Conservation (phyloP, 805 yeast species). For the Komagataella populi region DNA sequence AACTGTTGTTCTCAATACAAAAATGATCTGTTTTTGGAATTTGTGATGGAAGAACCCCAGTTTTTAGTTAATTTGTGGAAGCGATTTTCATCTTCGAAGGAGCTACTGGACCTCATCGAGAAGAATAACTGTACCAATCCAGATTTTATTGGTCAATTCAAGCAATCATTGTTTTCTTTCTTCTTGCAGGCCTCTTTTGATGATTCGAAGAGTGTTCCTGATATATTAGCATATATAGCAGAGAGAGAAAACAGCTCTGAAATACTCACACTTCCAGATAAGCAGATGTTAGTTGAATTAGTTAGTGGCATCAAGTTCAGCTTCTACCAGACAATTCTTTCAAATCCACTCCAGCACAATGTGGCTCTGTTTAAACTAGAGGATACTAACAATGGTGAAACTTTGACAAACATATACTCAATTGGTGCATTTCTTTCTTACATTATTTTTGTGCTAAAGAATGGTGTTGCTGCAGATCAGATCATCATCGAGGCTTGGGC, state of each 20-base stretch:
- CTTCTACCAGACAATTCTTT: conserved; percentile 5
- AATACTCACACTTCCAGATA: not conserved
- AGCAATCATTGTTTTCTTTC: not conserved
- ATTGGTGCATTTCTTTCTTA: not conserved
- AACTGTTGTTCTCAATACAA: conserved; percentile 9
- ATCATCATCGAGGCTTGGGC: not conserved
- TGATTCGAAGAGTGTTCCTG: not conserved
- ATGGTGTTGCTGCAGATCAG: not conserved
- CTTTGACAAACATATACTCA: not conserved
- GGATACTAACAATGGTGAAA: conserved; percentile 7
- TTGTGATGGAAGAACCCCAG: not conserved
- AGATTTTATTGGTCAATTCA: not conserved
- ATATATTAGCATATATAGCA: not conserved
- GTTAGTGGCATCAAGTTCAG: conserved; percentile 3
- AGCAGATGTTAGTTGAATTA: not conserved
- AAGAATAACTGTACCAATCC: not conserved
- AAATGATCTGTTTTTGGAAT: not conserved
- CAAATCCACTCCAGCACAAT: conserved; percentile 10
- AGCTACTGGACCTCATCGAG: not conserved
- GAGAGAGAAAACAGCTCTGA: not conserved
- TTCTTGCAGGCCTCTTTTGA: not conserved
- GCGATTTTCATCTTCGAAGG: not conserved
- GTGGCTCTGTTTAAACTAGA: not conserved
- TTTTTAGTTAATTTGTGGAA: conserved; percentile 1
- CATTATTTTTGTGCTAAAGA: not conserved